Conservation (phyloP, 75 land plant species). For the Cupressus sempervirens region DNA sequence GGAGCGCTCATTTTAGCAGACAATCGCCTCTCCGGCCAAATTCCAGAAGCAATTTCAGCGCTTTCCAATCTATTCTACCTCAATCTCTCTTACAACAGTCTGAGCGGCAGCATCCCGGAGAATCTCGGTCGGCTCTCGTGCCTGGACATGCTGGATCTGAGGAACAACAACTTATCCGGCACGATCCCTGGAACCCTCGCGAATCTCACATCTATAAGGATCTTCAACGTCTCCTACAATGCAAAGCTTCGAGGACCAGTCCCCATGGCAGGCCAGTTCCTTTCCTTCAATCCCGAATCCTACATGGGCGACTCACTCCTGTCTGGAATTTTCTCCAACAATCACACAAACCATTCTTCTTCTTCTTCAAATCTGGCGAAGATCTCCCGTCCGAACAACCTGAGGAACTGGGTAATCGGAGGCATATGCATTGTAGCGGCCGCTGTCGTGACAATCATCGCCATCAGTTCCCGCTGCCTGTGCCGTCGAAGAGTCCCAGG, state of each 20-base stretch:
- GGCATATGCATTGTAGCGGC: neutral
- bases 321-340: neutral
- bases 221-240: constrained; percentile 71
- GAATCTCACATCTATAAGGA: constrained; percentile 32
- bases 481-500: neutral
- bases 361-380: neutral
- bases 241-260: constrained; percentile 38
- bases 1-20: constrained; percentile 36
- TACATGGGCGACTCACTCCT: constrained; percentile 47
- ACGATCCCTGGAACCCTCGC: constrained; percentile 31
- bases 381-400: neutral
- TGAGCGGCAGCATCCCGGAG: constrained; percentile 41
- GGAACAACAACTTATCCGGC: constrained; percentile 60
- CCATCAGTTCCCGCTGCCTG: too few species aligned
- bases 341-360: neutral
- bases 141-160: constrained; percentile 63
- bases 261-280: constrained; percentile 40
- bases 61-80: constrained; percentile 35
- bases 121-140: constrained; percentile 27
- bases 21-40: constrained; percentile 36
- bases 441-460: neutral
- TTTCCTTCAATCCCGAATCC: constrained; percentile 34
- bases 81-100: constrained; percentile 43
- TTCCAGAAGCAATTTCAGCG: constrained; percentile 31
- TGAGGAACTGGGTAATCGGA: neutral